phyloP scores from a whole-genome alignment of 1,139 yeast genomes.

The Pneumocystis jirovecii region DNA sequence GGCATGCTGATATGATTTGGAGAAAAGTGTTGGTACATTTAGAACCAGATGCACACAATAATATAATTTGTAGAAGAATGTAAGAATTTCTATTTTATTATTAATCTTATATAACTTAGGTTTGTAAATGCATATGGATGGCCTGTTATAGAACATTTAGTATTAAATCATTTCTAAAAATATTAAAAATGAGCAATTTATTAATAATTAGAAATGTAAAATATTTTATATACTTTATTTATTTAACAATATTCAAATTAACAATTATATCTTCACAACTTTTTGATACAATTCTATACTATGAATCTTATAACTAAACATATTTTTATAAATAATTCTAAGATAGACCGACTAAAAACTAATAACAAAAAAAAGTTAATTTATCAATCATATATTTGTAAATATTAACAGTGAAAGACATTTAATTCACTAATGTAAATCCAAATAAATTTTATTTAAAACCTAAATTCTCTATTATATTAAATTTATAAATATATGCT shows the following conservation, averaged over 20 bases:
- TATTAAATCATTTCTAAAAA: constrained; percentile 41
- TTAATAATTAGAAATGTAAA: neutral
- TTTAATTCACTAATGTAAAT: too few species aligned
- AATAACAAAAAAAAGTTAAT: too few species aligned
- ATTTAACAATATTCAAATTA: too few species aligned
- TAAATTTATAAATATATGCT: neutral
- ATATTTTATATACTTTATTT: neutral
- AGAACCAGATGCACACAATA: constrained; percentile 91
- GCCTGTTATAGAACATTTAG: constrained; percentile 78
- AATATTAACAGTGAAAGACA: too few species aligned
- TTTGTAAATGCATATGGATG: constrained; percentile 94
- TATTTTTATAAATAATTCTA: too few species aligned
- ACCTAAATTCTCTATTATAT: too few species aligned
- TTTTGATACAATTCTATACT: too few species aligned
- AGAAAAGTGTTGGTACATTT: constrained; percentile 75
- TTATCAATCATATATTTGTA: neutral
- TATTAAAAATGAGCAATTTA: neutral
- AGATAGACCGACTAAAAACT: too few species aligned
- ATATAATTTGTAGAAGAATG: constrained; percentile 65
- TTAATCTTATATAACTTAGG: constrained; percentile 21
- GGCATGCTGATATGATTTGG: constrained; percentile 82
- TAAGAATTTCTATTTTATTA: neutral
- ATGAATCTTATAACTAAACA: too few species aligned
- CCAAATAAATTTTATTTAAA: too few species aligned
- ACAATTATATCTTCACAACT: too few species aligned